These are phyloP conservation scores for Suhomyces pyralidae DNA, from an alignment of 805 yeast genomes.

Conservation along the genomic window DNA sequence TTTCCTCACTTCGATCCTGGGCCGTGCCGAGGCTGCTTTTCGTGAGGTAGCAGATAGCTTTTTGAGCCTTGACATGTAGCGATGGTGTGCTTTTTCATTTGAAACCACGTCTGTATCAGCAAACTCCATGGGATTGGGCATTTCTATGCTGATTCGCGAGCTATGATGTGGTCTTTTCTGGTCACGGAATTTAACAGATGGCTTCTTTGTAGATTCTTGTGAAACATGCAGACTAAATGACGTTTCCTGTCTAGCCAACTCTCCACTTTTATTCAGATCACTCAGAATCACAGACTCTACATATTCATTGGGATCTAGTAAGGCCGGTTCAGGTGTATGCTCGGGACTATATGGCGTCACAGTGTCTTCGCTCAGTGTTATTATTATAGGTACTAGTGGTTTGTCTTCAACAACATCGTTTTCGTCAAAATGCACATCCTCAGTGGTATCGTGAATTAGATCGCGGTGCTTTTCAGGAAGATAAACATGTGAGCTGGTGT, in stretches of 20 bases:
- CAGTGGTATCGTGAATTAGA: neutral
- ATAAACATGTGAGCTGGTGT: neutral
- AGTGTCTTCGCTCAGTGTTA: neutral
- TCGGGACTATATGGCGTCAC: neutral
- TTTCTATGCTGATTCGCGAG: conserved; percentile 12
- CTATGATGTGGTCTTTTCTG: conserved; percentile 1
- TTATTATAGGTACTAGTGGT: neutral
- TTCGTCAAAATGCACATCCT: neutral
- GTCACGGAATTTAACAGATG: neutral
- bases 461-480: neutral
- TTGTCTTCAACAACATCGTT: neutral
- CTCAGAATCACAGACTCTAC: neutral
- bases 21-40: conserved; percentile 4
- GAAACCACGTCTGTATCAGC: conserved; percentile 7
- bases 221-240: neutral
- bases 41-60: conserved; percentile 21
- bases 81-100: conserved; percentile 14
- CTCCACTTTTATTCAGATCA: neutral
- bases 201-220: neutral
- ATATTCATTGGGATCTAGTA: neutral
- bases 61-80: conserved; percentile 18
- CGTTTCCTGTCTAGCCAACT: neutral
- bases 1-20: conserved; percentile 10
- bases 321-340: neutral
- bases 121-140: conserved; percentile 22